Conservation (phyloP, 2,329 filamentous ascomycete genomes). For the Talaromyces albobiverticillius region DNA sequence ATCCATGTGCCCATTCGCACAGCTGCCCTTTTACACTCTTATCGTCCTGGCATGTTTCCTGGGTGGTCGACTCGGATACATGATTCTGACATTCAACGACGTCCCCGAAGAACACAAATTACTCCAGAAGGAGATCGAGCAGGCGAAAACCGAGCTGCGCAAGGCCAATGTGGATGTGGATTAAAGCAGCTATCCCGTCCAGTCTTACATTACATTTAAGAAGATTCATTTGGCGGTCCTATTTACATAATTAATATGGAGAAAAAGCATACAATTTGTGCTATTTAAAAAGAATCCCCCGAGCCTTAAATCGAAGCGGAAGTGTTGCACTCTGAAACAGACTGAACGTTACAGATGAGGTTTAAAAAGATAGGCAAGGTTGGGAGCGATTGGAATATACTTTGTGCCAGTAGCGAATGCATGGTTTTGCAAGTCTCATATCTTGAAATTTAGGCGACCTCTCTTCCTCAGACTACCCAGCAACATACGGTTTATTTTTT, state of each 20-base stretch:
- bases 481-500: not conserved
- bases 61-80: slow-evolving; percentile 85
- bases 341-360: not conserved
- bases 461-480: not conserved
- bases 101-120: slow-evolving; percentile 87
- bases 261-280: not conserved
- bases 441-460: not conserved
- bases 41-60: slow-evolving; percentile 90
- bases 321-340: too few species aligned
- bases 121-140: slow-evolving; percentile 75
- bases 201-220: not conserved
- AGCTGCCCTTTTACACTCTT: slow-evolving; percentile 92
- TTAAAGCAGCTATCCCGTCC: slow-evolving; percentile 21
- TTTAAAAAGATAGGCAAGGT: not conserved
- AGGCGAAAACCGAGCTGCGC: slow-evolving; percentile 42
- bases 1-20: slow-evolving; percentile 1
- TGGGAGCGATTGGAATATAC: not conserved
- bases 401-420: not conserved
- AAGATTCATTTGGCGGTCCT: slow-evolving; percentile 10
- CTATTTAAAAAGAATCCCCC: not conserved
- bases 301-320: not conserved
- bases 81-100: slow-evolving; percentile 95
- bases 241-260: not conserved
- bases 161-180: slow-evolving; percentile 43
- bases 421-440: not conserved